phyloP scores from a whole-genome alignment of 129 eudicot genomes.

The Mikania micrantha region DNA sequence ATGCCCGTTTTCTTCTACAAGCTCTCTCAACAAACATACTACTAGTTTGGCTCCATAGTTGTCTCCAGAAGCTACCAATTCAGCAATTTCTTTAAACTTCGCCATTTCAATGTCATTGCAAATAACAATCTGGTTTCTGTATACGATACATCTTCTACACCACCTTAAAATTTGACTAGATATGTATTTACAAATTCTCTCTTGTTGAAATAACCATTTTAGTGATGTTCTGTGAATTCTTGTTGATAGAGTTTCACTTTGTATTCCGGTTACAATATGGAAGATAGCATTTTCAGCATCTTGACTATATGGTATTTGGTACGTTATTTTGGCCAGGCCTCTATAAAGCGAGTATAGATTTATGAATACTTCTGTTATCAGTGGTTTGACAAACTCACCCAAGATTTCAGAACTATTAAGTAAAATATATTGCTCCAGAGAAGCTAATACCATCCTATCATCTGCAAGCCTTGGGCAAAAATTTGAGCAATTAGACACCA shows the following conservation, averaged over 20 bases:
- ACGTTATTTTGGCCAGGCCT: slow-evolving; percentile 67
- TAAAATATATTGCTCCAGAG: slow-evolving; percentile 87
- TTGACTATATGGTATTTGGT: slow-evolving; percentile 75
- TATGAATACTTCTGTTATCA: slow-evolving; percentile 34
- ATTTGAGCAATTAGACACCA: slow-evolving; percentile 11
- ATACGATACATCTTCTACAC: slow-evolving; percentile 39
- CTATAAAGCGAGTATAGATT: slow-evolving; percentile 74
- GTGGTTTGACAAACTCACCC: slow-evolving; percentile 34
- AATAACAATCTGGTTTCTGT: slow-evolving; percentile 21
- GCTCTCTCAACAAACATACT: slow-evolving; percentile 54
- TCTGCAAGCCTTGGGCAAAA: slow-evolving; percentile 66
- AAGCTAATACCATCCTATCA: slow-evolving; percentile 79
- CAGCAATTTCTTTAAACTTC: slow-evolving; percentile 42
- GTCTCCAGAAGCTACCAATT: slow-evolving; percentile 64
- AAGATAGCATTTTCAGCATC: slow-evolving; percentile 82
- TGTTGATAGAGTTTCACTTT: slow-evolving; percentile 43
- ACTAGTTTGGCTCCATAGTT: slow-evolving; percentile 53
- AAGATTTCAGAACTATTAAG: slow-evolving; percentile 52
- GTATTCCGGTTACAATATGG: slow-evolving; percentile 43
- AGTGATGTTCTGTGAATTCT: slow-evolving; percentile 58
- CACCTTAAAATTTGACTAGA: slow-evolving; percentile 56
- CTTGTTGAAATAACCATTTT: slow-evolving; percentile 96
- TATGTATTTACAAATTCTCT: slow-evolving; percentile 53
- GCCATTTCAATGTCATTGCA: slow-evolving; percentile 25
- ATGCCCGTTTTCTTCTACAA: slow-evolving; percentile 45